A percentile compares a stretch with the other conserved stretches of the same genome.
phyloP scores from a whole-genome alignment of 2,329 filamentous ascomycete genomes.

The Penicillium sp. region DNA sequence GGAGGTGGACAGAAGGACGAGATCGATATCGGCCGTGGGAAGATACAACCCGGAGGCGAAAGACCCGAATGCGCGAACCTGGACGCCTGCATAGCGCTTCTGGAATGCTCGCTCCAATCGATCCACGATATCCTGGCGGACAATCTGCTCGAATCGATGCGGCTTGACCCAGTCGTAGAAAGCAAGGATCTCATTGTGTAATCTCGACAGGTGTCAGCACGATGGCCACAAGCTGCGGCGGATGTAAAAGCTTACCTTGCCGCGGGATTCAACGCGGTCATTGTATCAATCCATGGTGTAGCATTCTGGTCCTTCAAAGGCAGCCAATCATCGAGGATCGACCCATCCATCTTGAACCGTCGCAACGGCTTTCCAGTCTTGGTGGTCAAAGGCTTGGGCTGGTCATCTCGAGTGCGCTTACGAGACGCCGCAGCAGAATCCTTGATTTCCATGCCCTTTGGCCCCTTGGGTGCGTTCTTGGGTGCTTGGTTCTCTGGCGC shows the following conservation, averaged over 20 bases:
- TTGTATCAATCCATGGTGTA: conserved; percentile 64
- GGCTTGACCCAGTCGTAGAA: conserved; percentile 87
- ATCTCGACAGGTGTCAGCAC: conserved; percentile 50
- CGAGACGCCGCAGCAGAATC: conserved; percentile 61
- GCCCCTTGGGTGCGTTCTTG: conserved; percentile 41
- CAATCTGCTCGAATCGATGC: conserved; percentile 70
- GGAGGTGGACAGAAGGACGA: conserved; percentile 71
- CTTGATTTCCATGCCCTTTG: conserved; percentile 32
- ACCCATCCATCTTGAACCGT: conserved; percentile 55
- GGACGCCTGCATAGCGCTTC: conserved; percentile 59
- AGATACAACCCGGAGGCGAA: conserved; percentile 82
- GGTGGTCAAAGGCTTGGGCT: conserved; percentile 62
- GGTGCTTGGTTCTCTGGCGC: conserved; percentile 27
- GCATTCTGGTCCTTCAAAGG: conserved; percentile 43
- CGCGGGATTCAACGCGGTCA: conserved; percentile 33
- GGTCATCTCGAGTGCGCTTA: conserved; percentile 74
- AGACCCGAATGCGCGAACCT: conserved; percentile 82
- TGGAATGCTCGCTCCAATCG: conserved; percentile 66
- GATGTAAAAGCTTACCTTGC: conserved; percentile 32
- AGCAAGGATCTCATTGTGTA: conserved; percentile 87
- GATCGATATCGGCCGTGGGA: conserved; percentile 86
- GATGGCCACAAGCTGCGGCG: conserved; percentile 4
- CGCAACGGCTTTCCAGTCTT: conserved; percentile 55
- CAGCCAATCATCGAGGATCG: conserved; percentile 57
- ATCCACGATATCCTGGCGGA: conserved; percentile 72